These are phyloP conservation scores for Pichia sp. DNA, from an alignment of 1,139 yeast genomes.

Conservation along the genomic window DNA sequence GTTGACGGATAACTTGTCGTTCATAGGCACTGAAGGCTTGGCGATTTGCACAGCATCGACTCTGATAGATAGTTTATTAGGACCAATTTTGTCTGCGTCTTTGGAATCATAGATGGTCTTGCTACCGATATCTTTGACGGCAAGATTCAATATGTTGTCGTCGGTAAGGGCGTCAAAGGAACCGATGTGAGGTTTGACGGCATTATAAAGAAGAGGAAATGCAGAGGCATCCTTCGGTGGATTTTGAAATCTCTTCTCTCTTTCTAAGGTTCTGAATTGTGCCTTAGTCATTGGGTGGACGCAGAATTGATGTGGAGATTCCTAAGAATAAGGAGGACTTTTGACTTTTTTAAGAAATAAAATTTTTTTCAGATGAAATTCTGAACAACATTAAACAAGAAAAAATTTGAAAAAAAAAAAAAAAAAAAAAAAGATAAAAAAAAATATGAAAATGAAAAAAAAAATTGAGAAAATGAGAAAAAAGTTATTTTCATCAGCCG, in stretches of 20 bases:
- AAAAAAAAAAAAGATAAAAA: conserved; percentile 1
- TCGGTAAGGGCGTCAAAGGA: conserved; percentile 93
- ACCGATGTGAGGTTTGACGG: conserved; percentile 91
- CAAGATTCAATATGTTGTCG: conserved; percentile 76
- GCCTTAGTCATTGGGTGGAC: conserved; percentile 30
- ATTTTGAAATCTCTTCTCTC: conserved; percentile 75
- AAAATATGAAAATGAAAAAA: neutral
- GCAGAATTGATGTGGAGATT: no score
- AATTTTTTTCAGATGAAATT: neutral
- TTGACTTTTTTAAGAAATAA: neutral
- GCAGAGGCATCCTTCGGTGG: conserved; percentile 86
- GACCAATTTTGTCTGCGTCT: conserved; percentile 59
- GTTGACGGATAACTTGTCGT: conserved; percentile 73
- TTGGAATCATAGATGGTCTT: conserved; percentile 78
- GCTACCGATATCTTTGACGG: conserved; percentile 81
- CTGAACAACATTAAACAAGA: no score
- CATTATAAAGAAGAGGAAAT: conserved; percentile 75
- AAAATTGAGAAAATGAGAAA: neutral
- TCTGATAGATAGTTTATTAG: conserved; percentile 65
- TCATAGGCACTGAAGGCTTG: conserved; percentile 66
- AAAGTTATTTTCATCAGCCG: neutral
- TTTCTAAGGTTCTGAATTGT: conserved; percentile 75
- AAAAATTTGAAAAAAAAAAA: neutral
- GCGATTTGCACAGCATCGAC: conserved; percentile 83
- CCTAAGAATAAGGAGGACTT: no score